These are phyloP conservation scores for Plasmodium coatneyi DNA, from an alignment of 169 alveolate species.

Conservation along the genomic window DNA sequence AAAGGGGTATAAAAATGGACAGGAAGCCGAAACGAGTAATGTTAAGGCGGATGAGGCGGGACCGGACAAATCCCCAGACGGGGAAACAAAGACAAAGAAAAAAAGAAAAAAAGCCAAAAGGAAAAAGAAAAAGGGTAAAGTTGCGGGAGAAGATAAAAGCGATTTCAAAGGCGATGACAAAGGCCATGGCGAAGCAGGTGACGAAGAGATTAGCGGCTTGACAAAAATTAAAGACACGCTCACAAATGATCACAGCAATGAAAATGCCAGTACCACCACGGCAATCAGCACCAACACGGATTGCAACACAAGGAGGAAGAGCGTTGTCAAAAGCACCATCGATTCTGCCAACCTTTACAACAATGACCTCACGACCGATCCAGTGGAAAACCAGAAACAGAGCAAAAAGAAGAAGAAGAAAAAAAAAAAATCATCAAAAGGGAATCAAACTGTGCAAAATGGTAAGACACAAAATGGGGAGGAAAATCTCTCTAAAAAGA, in stretches of 20 bases:
- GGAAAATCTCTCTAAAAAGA: background rate
- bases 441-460: background rate
- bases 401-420: slow-evolving; percentile 4
- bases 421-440: background rate
- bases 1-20: background rate
- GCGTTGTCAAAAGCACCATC: background rate
- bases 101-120: slow-evolving; percentile 3
- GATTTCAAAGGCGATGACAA: background rate
- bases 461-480: background rate
- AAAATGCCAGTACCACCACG: slow-evolving; percentile 34
- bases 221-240: background rate
- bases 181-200: background rate
- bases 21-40: slow-evolving; percentile 2
- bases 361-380: background rate
- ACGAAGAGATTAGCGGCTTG: background rate
- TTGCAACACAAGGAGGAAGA: background rate
- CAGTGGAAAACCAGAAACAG: background rate
- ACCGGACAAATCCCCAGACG: background rate
- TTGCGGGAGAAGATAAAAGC: background rate
- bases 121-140: background rate
- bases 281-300: slow-evolving; percentile 22
- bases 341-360: background rate
- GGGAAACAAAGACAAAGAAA: background rate
- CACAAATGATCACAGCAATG: slow-evolving; percentile 1
- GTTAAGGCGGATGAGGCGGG: background rate